Base-by-base conservation (phyloP, 352 stramenopile species). In the Blastocystis sp. region DNA sequence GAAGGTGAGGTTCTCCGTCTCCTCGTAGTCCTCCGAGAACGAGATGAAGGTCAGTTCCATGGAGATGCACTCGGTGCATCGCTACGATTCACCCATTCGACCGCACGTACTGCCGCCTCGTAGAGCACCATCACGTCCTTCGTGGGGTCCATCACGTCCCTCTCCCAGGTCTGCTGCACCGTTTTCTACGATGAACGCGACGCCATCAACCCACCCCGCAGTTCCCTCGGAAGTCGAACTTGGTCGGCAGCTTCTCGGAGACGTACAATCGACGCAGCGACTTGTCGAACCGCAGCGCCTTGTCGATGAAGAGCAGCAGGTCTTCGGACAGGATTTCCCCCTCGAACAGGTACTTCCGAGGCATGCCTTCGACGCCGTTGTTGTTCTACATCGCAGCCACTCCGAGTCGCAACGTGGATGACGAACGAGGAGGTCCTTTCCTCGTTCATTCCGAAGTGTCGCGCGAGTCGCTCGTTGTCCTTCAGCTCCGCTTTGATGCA, bases 101-200 rank as follows among this genome's bases (percentile, higher is more conserved):
- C 5, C 8, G 3, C 50, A 9, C 47, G 3, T 68, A 85, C 73
- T 7, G 50, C 53, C 20, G 30, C 63, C 50, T 69, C 56, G 20
- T 85, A 85, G 53, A 85, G 47, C 18, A 85, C 73, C 54, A 85
- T 43, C 34, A 85, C 73, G 55, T 85, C 73, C 18, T 34, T 45
- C 4, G 59, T 34, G 13, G 73, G 73, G 45, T 85, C 26, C 47
- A 85, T 30, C 54, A 85, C 73, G 41, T 68, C n/a, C 16, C 34
- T n/a, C n/a, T 85, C 73, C 20, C 59, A 85, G 34, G 73, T 85
- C 73, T 47, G 73, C 50, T 85, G 73, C 34, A 85, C 73, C n/a
- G 63, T 53, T 45, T 85, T 85, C 73, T 85, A 66, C 39, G 3
- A 26, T 47, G 18, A 37, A 39, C 54, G 3, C 47, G 4, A 37